Conservation (phyloP, 345 rosid genomes). For the Citropsis articulata region DNA sequence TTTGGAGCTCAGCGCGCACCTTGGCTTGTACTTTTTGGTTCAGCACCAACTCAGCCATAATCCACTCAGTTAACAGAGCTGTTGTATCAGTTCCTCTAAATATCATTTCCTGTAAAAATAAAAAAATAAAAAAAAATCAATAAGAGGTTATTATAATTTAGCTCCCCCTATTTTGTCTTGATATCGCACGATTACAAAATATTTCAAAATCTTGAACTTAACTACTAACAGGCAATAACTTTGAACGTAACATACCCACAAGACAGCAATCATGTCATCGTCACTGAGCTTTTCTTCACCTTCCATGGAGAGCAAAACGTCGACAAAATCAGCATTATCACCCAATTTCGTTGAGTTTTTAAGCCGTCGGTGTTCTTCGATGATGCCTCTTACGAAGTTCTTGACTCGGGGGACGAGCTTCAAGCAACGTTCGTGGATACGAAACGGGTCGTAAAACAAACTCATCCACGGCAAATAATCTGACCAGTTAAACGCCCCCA, state of each 20-base stretch:
- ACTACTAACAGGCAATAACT: background rate
- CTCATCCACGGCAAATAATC: conserved; percentile 71
- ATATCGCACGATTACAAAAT: background rate
- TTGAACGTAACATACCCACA: conserved; percentile 54
- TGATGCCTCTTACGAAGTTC: conserved; percentile 47
- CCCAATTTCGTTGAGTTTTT: conserved; percentile 11
- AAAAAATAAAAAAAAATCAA: no score
- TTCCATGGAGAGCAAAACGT: conserved; percentile 67
- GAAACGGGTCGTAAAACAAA: conserved; percentile 56
- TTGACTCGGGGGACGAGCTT: conserved; percentile 70
- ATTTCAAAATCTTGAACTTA: background rate
- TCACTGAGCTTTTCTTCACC: conserved; percentile 73
- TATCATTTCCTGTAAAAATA: conserved; percentile 84
- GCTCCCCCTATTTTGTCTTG: background rate
- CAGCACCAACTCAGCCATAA: conserved; percentile 75
- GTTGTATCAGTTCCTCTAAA: conserved; percentile 92
- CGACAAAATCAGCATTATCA: conserved; percentile 65
- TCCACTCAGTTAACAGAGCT: conserved; percentile 89
- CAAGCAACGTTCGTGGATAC: conserved; percentile 56
- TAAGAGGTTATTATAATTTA: background rate
- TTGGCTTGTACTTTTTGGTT: conserved; percentile 57
- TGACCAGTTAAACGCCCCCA: conserved; percentile 83
- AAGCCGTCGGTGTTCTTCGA: conserved; percentile 50
- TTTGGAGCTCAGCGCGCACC: conserved; percentile 41
- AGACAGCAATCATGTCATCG: conserved; percentile 82